Evolutionary conservation across 2,329 filamentous ascomycete genomes (phyloP), one percentile per base, ranked within the genome.

Genomic region (Colletotrichum sp.): DNA sequence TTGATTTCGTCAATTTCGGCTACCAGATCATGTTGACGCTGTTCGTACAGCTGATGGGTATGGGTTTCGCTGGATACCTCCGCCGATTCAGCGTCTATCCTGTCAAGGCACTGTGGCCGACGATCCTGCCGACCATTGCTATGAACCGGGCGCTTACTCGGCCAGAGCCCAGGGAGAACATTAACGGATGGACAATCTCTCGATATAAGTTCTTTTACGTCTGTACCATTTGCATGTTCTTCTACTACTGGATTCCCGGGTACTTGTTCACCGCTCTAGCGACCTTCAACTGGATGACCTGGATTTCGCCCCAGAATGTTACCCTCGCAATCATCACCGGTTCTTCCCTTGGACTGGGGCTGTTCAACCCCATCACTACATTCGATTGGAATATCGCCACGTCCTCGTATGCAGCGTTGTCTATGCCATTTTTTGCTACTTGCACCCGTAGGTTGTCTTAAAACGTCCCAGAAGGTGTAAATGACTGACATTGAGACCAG

Each of bases 201-300:
- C 85, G 86, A 0, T 87, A 87, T 77, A 83, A 79, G n/a, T 82
- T 88, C 77, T 89, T 88, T 78, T 85, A 86, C 76, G 79, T 84
- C 67, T 80, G 80, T 13, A 83, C 83, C 16, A 59, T 81, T 57
- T 79, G 79, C 34, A 88, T 88, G 81, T 83, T 87, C 63, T 60
- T 88, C 26, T 89, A 87, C 80, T 89, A 87, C 79, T 89, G 87
- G 87, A 81, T 89, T 13, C 88, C 88, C 0, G 84, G 84, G n/a
- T 87, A 84, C 62, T 80, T 89, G 4, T 89, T 88, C 78, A 83
- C 81, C 0, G 86, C 85, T 2, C 80, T 89, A 4, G 82, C 83
- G 18, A 82, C 84, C 1, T 89, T 89, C 80, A 86, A 87, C 79
- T 89, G 87, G 87, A 88, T 89, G 82, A 87, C 86, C 0, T 89